Conservation (phyloP, 306 rosid species). For the Ormosia emarginata region DNA sequence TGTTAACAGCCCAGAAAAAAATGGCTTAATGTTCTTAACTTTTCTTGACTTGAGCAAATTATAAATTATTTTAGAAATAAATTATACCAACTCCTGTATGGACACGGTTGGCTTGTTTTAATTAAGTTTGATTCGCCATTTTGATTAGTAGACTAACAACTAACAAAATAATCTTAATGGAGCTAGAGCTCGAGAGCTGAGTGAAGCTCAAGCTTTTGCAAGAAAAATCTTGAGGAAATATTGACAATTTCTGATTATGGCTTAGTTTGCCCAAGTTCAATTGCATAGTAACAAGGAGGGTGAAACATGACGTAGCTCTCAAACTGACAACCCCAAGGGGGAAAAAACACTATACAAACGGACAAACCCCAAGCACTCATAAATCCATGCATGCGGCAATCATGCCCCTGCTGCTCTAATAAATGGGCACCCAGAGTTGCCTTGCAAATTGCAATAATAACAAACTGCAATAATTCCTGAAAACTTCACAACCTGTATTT, state of each 20-base stretch:
- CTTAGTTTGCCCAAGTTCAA: neutral
- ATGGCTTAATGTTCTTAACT: too few relatives aligned
- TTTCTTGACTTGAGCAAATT: too few relatives aligned
- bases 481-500: neutral
- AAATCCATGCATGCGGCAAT: neutral
- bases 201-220: neutral
- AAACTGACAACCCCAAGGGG: neutral
- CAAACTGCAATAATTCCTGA: neutral
- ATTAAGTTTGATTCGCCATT: neutral
- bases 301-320: neutral
- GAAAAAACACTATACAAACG: neutral
- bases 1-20: too few relatives aligned
- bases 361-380: constrained; percentile 17
- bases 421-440: neutral
- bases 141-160: neutral
- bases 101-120: too few relatives aligned
- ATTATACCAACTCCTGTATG: too few relatives aligned
- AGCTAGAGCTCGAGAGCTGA: neutral
- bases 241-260: neutral
- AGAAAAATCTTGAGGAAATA: neutral
- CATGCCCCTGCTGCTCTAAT: neutral
- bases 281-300: neutral
- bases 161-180: neutral
- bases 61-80: too few relatives aligned
- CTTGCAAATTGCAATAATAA: neutral